A percentile compares a stretch with the other conserved stretches of the same genome.
Evolutionary conservation across 345 rosid species (phyloP).

Genomic region (Populus alba): DNA sequence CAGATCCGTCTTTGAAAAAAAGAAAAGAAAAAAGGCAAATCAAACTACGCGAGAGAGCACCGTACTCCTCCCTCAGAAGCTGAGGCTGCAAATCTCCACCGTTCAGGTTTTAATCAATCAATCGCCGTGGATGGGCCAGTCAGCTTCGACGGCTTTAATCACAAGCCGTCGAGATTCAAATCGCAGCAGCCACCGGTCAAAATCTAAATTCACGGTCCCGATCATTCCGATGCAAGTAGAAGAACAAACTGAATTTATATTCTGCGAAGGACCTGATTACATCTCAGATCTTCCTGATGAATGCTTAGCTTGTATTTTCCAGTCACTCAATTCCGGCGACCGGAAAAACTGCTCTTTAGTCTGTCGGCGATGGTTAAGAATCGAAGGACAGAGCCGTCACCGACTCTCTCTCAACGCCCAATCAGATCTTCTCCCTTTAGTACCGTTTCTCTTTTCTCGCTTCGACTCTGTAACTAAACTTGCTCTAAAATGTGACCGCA

Average conservation of each 20-base stretch:
- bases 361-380: conserved; percentile 63
- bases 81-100: conserved; percentile 8
- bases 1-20: conserved; percentile 33
- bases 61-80: not conserved
- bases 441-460: conserved; percentile 61
- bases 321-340: conserved; percentile 53
- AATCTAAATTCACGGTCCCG: conserved; percentile 28
- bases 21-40: not conserved
- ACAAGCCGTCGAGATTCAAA: conserved; percentile 36
- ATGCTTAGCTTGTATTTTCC: conserved; percentile 73
- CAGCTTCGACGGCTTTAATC: conserved; percentile 55
- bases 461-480: conserved; percentile 87
- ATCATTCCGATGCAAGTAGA: conserved; percentile 34
- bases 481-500: conserved; percentile 79
- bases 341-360: conserved; percentile 72
- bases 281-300: conserved; percentile 74
- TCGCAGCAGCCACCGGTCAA: conserved; percentile 34
- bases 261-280: conserved; percentile 38
- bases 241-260: conserved; percentile 7
- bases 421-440: conserved; percentile 50
- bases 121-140: conserved; percentile 66
- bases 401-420: conserved; percentile 74
- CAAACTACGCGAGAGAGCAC: not conserved
- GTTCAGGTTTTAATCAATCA: not conserved
- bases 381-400: conserved; percentile 86